Evolutionary conservation across 345 rosid species (phyloP).

Genomic region (Citropsis articulata): DNA sequence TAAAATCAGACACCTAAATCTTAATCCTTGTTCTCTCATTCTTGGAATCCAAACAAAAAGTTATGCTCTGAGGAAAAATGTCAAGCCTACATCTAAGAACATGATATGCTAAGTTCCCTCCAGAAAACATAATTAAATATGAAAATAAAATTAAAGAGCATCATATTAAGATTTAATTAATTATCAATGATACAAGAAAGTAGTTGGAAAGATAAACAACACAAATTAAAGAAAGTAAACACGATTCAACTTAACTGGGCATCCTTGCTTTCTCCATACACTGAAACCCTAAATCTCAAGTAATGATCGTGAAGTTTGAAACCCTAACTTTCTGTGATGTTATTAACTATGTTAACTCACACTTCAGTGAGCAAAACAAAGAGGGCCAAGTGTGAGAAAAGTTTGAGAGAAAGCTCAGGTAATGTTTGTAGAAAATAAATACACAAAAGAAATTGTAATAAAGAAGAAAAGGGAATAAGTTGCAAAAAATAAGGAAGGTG

Average conservation of each 20-base stretch:
- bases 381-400: constrained; percentile 7
- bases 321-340: constrained; percentile 10
- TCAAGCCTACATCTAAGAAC: neutral
- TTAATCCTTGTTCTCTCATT: neutral
- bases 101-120: constrained; percentile 1
- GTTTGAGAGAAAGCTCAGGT: constrained; percentile 10
- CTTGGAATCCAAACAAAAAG: neutral
- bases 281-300: constrained; percentile 22
- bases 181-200: neutral
- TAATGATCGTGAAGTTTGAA: neutral
- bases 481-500: constrained; percentile 10
- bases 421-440: constrained; percentile 13
- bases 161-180: neutral
- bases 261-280: neutral
- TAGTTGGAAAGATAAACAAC: too few relatives aligned
- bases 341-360: constrained; percentile 3
- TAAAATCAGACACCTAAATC: neutral
- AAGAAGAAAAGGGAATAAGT: constrained; percentile 4
- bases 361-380: neutral
- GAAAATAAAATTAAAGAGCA: neutral
- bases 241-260: constrained; percentile 8
- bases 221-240: neutral
- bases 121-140: neutral
- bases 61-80: neutral
- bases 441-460: constrained; percentile 10